A percentile compares a stretch with the other conserved stretches of the same genome.
Evolutionary conservation across 306 rosid species (phyloP).

Genomic region (Cicer chorassanicum): DNA sequence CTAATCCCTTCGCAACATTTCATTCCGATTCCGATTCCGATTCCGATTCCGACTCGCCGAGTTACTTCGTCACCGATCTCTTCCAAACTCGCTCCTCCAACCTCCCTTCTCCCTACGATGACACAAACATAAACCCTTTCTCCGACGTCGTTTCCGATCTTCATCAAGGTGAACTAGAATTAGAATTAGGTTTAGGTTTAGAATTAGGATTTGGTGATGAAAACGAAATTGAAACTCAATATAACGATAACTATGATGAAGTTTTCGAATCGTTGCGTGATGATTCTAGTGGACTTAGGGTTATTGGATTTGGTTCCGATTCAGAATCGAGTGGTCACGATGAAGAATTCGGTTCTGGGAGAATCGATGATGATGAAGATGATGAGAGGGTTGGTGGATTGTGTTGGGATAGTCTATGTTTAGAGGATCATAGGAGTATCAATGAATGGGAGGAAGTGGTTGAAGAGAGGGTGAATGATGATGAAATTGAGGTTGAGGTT

Average conservation of each 20-base stretch:
- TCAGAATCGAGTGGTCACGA: slow-evolving; percentile 60
- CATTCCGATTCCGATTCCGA: slow-evolving; percentile 56
- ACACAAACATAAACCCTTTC: slow-evolving; percentile 51
- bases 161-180: slow-evolving; percentile 30
- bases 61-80: slow-evolving; percentile 81
- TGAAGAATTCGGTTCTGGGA: slow-evolving; percentile 44
- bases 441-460: slow-evolving; percentile 74
- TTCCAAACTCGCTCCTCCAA: slow-evolving; percentile 49
- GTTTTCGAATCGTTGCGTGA: slow-evolving; percentile 38
- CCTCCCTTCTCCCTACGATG: slow-evolving; percentile 31
- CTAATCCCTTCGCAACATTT: slow-evolving; percentile 48
- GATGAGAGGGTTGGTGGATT: slow-evolving; percentile 49
- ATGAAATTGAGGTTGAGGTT: slow-evolving; percentile 47
- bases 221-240: slow-evolving; percentile 37
- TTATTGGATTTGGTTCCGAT: slow-evolving; percentile 65
- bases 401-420: slow-evolving; percentile 63
- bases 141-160: slow-evolving; percentile 50
- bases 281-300: slow-evolving; percentile 59
- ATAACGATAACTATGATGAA: slow-evolving; percentile 33
- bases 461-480: slow-evolving; percentile 56
- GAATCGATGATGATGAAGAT: slow-evolving; percentile 41
- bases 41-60: slow-evolving; percentile 65
- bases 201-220: slow-evolving; percentile 49
- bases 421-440: slow-evolving; percentile 66
- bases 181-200: slow-evolving; percentile 49